These are phyloP conservation scores for Geotrichum fermentans DNA, from an alignment of 1,139 yeast species.

Conservation along the genomic window DNA sequence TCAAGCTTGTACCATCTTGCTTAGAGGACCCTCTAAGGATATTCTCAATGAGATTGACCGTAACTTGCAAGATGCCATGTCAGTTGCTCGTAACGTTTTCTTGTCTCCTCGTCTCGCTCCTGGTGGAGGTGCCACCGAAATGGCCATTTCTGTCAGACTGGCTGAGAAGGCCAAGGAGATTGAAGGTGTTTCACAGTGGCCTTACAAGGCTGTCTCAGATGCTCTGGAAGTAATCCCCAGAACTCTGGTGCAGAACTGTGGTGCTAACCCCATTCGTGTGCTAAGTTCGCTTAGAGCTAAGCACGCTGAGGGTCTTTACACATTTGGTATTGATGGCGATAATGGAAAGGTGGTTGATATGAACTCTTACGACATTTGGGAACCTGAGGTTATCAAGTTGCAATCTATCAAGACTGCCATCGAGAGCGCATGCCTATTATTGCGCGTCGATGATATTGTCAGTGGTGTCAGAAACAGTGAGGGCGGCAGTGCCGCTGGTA, in stretches of 20 bases:
- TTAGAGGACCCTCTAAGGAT: constrained; percentile 97
- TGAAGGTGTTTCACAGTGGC: constrained; percentile 97
- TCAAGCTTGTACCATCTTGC: constrained; percentile 85
- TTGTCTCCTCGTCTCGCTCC: constrained; percentile 93
- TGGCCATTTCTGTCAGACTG: constrained; percentile 89
- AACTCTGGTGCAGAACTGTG: constrained; percentile 94
- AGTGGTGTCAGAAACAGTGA: constrained; percentile 73
- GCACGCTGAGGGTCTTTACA: constrained; percentile 79
- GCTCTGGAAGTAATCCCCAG: constrained; percentile 98
- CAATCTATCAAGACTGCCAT: constrained; percentile 96
- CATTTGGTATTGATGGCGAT: constrained; percentile 94
- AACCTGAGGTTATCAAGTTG: constrained; percentile 95
- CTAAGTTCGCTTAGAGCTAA: constrained; percentile 85
- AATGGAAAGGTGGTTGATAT: constrained; percentile 90
- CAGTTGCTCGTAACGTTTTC: constrained; percentile 92
- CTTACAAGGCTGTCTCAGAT: constrained; percentile 97
- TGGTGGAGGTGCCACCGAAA: constrained; percentile 99
- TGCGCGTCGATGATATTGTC: constrained; percentile 96
- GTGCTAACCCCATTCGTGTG: constrained; percentile 89
- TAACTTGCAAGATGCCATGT: constrained; percentile 97
- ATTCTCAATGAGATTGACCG: constrained; percentile 94
- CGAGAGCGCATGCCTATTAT: constrained; percentile 89
- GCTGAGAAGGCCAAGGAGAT: constrained; percentile 87
- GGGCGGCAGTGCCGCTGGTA: constrained; percentile 24
- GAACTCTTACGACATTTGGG: constrained; percentile 97